These are phyloP conservation scores for Coprinopsis sp. DNA, from an alignment of 768 basidiomycete genomes.

Conservation along the genomic window DNA sequence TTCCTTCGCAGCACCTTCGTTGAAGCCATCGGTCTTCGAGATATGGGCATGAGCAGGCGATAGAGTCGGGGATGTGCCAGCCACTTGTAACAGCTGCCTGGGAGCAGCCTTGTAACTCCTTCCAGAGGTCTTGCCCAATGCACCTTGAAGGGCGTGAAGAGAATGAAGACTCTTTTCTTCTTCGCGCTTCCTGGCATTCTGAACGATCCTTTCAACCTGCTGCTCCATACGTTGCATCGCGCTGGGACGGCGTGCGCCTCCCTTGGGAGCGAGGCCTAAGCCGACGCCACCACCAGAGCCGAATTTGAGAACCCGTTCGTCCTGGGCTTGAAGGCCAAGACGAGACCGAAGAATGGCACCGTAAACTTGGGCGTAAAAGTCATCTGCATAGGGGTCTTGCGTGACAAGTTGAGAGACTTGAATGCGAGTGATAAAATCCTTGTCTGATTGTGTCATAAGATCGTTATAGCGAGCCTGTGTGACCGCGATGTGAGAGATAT, in stretches of 20 bases:
- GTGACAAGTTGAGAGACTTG: slow-evolving; percentile 98
- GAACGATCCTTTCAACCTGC: slow-evolving; percentile 95
- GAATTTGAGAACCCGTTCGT: slow-evolving; percentile 82
- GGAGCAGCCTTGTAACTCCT: slow-evolving; percentile 96
- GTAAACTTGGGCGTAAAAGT: slow-evolving; percentile 98
- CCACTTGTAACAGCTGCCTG: slow-evolving; percentile 89
- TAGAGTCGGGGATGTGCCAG: slow-evolving; percentile 44
- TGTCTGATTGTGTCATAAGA: slow-evolving; percentile 96
- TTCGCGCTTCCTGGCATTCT: slow-evolving; percentile 80
- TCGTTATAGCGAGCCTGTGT: slow-evolving; percentile 87
- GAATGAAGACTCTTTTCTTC: slow-evolving; percentile 76
- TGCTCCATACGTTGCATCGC: slow-evolving; percentile 92
- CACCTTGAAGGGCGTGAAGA: slow-evolving; percentile 80
- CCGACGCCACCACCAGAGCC: slow-evolving; percentile 81
- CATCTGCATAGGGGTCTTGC: slow-evolving; percentile 94
- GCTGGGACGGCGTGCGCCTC: slow-evolving; percentile 65
- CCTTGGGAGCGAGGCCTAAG: slow-evolving; percentile 69
- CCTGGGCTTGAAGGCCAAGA: slow-evolving; percentile 64
- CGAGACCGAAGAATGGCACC: slow-evolving; percentile 79
- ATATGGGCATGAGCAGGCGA: slow-evolving; percentile 46
- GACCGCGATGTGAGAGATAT: slow-evolving; percentile 10
- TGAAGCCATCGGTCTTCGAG: slow-evolving; percentile 43
- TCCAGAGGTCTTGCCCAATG: slow-evolving; percentile 90
- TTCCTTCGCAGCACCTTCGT: slow-evolving; percentile 61
- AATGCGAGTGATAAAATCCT: slow-evolving; percentile 98